These are phyloP conservation scores for Stentor roeselii DNA, from an alignment of 73 alveolate species.

Conservation along the genomic window DNA sequence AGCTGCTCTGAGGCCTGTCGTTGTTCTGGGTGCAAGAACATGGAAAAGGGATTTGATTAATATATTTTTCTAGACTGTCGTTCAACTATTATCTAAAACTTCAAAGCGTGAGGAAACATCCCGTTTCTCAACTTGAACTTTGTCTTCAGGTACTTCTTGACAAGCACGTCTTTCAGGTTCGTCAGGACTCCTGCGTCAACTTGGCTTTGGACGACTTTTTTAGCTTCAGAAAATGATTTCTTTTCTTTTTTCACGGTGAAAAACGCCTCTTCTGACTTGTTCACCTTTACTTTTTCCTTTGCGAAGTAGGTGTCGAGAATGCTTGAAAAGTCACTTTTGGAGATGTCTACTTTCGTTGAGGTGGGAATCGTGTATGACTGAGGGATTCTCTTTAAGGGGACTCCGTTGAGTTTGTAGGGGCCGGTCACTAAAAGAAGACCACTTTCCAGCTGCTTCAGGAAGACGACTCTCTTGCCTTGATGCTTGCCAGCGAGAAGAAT, in stretches of 20 bases:
- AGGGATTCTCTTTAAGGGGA: slow-evolving; percentile 88
- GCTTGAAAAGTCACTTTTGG: slow-evolving; percentile 49
- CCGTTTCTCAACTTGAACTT: too few relatives aligned
- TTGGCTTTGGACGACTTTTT: too few relatives aligned
- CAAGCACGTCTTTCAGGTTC: too few relatives aligned
- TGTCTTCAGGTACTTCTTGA: too few relatives aligned
- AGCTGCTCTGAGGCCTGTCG: slow-evolving; percentile 11
- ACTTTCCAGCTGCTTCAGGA: slow-evolving; percentile 81
- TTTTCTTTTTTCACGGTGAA: too few relatives aligned
- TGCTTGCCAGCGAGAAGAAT: slow-evolving; percentile 83
- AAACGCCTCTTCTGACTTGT: slow-evolving; percentile 25
- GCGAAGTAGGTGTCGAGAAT: slow-evolving; percentile 45
- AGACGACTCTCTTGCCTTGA: slow-evolving; percentile 94
- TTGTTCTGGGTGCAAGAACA: slow-evolving; percentile 23
- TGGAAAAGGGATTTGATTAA: too few relatives aligned
- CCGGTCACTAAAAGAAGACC: slow-evolving; percentile 92
- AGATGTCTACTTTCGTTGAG: slow-evolving; percentile 65
- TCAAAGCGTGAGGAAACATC: too few relatives aligned
- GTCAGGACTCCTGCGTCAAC: too few relatives aligned
- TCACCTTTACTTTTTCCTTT: slow-evolving; percentile 33
- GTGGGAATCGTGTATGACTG: slow-evolving; percentile 83
- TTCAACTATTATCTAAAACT: too few relatives aligned
- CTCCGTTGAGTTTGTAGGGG: slow-evolving; percentile 91
- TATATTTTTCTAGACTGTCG: too few relatives aligned
- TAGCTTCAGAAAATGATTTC: too few relatives aligned